Base-by-base conservation (phyloP, 805 yeast species). In the Nakazawaea ishiwadae region DNA sequence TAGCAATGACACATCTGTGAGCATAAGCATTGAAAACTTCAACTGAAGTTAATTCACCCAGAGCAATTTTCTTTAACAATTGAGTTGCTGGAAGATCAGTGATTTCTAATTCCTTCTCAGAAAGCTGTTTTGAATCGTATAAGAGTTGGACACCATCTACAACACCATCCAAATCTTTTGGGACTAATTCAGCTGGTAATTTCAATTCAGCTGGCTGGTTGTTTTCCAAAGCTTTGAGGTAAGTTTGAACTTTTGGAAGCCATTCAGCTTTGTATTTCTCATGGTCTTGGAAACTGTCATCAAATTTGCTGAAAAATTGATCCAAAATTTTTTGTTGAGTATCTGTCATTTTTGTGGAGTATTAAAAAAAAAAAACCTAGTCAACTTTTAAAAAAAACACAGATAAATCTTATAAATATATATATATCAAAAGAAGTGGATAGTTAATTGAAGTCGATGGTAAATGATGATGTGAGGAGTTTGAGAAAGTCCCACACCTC, bases 1-100 rank as follows among this genome's bases (percentile, higher is more conserved):
- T 87, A 3, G 81, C 77, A 41, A 77, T 66, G 14, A 79, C 68
- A 2, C 89, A 81, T 43, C 79, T 66, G 51, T 79, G 83, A 31
- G 81, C 82, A 52, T 71, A 82, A 0, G 88, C 87, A 50, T 64
- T 72, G 48, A 75, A 67, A 15, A 79, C 78, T 28, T 71, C 68
- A 4, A 68, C 71, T 0, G 86, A 68, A 19, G 73, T 50, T 42
- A 73, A 53, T 31, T 71, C 65, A 6, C 77, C 75, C 3, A 59
- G 42, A 16, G 75, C 70, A 41, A 81, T 71, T 46, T 66, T 60
- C 6, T 47, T 54, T 16, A 66, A 67, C 38, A 76, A 61, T 9
- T 61, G 63, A 3, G 60, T 51, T 3, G 77, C 79, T 0, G 73
- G 45, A 16, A 60, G 47, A 21, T 65, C 69, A 15, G 77, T 73